These are phyloP conservation scores for Eutrema yunnanense DNA, from an alignment of 345 rosid species.

Conservation along the genomic window DNA sequence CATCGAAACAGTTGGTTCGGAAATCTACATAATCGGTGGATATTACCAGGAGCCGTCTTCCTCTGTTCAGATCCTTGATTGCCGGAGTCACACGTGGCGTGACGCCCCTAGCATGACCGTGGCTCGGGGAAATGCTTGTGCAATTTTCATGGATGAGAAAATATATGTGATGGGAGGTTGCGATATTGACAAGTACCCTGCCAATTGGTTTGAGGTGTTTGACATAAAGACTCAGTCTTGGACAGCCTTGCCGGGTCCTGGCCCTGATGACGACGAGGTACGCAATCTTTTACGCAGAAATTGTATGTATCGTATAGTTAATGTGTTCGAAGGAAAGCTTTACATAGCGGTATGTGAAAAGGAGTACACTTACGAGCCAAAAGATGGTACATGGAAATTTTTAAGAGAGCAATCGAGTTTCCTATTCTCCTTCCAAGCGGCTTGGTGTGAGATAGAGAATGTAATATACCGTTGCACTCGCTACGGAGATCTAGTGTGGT, in stretches of 20 bases:
- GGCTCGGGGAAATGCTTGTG: neutral
- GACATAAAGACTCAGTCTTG: neutral
- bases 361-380: neutral
- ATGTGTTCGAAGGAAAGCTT: neutral
- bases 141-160: neutral
- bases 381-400: neutral
- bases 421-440: too few relatives aligned
- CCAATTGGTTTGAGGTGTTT: neutral
- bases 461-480: neutral
- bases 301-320: neutral
- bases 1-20: conserved; percentile 40
- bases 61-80: neutral
- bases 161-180: neutral
- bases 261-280: neutral
- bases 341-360: neutral
- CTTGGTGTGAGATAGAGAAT: neutral
- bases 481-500: neutral
- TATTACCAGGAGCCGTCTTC: neutral
- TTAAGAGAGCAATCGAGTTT: neutral
- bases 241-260: neutral
- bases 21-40: conserved; percentile 26
- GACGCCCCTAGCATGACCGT: neutral
- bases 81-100: neutral
- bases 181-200: neutral
- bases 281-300: neutral